Base-by-base conservation (phyloP, 2,329 filamentous ascomycete genomes). In the Gliomastix tumulicola region DNA sequence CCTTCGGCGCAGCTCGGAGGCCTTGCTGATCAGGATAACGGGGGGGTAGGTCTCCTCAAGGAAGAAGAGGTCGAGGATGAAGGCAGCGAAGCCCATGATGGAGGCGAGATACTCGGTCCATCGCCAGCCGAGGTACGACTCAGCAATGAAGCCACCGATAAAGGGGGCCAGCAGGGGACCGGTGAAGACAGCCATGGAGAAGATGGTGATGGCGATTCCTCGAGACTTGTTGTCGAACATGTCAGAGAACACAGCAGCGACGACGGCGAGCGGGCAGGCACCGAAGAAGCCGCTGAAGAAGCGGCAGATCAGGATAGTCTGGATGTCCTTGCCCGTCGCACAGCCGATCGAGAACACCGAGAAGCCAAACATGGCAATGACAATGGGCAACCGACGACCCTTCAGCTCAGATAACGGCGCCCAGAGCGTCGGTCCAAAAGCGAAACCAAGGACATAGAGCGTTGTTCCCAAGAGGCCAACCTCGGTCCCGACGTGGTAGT, bases 211-310 rank as follows among this genome's bases (percentile, higher is more conserved):
- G 38, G 62, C 60, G 18, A 63, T 57, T 39, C 81, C 74, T 45
- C 79, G 68, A 31, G 71, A 74, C 43, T 68, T 65, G 57, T 82
- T 79, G 57, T 78, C 73, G 48, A 82, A 81, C 74, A 84, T 79
- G 57, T 87, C 82, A 17, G 76, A 78, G 57, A 84, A 84, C 36
- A 84, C 76, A 40, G 80, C 82, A 4, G 77, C 81, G 36, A 82
- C 81, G 51, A 85, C 69, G 46, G 84, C 73, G 30, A 87, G 60
- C 3, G 80, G 76, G 41, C 76, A 81, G 35, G 80, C 81, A 20
- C 82, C 83, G 44, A 83, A 83, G 53, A 84, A 82, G 34, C 85
- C 84, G 41, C 66, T 65, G 48, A 88, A 84, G 62, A 90, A 86
- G 12, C 85, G 77, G 49, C 77, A 79, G 39, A 88, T 71, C 18